phyloP scores from a whole-genome alignment of 176 grass and related monocot genomes.

The Raddia guianensis region DNA sequence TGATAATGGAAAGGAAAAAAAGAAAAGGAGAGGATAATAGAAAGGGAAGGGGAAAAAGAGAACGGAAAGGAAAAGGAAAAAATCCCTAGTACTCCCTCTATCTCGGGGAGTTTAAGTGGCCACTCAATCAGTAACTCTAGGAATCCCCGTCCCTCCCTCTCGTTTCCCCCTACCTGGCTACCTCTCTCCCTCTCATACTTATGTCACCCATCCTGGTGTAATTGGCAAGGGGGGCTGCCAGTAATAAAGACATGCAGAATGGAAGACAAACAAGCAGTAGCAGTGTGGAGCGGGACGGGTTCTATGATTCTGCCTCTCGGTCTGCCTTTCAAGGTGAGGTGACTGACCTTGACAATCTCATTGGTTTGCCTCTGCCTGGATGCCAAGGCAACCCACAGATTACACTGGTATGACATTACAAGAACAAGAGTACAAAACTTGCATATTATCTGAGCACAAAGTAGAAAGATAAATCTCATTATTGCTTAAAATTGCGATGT shows the following conservation, averaged over 20 bases:
- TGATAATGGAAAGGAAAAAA: background rate
- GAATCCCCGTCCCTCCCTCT: background rate
- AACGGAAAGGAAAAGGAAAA: background rate
- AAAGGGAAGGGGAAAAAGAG: background rate
- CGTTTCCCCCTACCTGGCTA: background rate
- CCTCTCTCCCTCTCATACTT: background rate
- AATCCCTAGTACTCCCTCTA: background rate
- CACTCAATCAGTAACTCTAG: background rate
- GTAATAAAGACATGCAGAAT: background rate
- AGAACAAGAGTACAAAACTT: constrained; percentile 5
- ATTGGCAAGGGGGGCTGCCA: background rate
- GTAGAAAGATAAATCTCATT: background rate
- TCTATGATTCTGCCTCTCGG: background rate
- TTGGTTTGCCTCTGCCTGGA: background rate
- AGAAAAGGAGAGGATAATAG: background rate
- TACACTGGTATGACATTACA: constrained; percentile 6
- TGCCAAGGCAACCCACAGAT: background rate
- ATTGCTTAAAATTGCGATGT: constrained; percentile 4
- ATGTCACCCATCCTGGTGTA: background rate
- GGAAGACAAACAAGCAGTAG: background rate
- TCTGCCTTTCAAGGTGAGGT: constrained; percentile 1
- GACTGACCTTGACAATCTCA: background rate
- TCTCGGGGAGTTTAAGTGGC: no score
- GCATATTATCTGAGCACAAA: background rate
- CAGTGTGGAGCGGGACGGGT: no score